A percentile compares a stretch with the other conserved stretches of the same genome.
Evolutionary conservation across 495 filamentous ascomycete species (phyloP).

Genomic region (Oidiodendron maius): DNA sequence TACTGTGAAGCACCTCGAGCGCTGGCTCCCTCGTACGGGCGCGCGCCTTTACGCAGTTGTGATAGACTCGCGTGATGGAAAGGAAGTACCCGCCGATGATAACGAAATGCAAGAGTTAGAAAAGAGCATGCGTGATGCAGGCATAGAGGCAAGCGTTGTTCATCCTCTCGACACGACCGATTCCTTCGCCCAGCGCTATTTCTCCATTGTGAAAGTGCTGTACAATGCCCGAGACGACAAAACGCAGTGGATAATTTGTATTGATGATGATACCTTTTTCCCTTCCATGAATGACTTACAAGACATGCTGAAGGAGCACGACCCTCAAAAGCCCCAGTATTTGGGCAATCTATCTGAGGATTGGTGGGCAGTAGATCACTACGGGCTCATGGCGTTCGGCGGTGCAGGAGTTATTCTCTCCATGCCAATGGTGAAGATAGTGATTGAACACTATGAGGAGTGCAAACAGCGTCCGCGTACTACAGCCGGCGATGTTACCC

Average conservation of each 20-base stretch:
- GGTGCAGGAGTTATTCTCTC: conserved; percentile 68
- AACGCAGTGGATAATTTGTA: conserved; percentile 56
- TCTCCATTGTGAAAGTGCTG: conserved; percentile 55
- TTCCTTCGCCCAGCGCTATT: conserved; percentile 56
- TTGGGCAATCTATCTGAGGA: conserved; percentile 65
- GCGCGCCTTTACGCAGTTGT: conserved; percentile 53
- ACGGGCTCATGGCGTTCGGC: conserved; percentile 65
- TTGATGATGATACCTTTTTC: conserved; percentile 77
- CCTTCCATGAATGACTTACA: conserved; percentile 54
- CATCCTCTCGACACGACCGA: conserved; percentile 24
- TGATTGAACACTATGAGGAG: conserved; percentile 13
- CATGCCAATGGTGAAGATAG: conserved; percentile 43
- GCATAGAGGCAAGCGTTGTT: conserved; percentile 51
- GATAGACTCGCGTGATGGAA: conserved; percentile 31
- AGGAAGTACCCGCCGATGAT: conserved; percentile 27
- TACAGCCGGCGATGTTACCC: conserved; percentile 17
- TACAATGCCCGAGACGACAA: conserved; percentile 45
- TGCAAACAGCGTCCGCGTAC: conserved; percentile 17
- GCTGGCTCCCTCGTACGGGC: conserved; percentile 56
- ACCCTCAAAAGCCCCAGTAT: conserved; percentile 49
- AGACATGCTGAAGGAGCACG: conserved; percentile 37
- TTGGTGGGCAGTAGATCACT: conserved; percentile 52
- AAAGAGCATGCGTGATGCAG: conserved; percentile 34
- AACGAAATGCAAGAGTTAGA: conserved; percentile 13
- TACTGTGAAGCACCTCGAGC: conserved; percentile 50